Base-by-base conservation (phyloP, 2,329 filamentous ascomycete species). In the Colletotrichum zoysiae region DNA sequence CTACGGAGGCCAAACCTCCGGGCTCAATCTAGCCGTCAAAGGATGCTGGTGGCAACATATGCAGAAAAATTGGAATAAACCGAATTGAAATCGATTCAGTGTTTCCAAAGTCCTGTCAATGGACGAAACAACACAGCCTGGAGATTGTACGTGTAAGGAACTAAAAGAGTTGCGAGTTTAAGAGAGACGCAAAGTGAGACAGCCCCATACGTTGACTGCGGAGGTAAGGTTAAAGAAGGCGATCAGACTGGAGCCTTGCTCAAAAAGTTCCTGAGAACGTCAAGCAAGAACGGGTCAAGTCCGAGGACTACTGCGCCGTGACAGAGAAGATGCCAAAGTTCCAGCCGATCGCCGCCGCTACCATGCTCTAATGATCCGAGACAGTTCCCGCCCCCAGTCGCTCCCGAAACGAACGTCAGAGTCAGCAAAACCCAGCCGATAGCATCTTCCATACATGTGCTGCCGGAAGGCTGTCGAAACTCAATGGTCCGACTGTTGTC, bases 381-480 rank as follows among this genome's bases (percentile, higher is more conserved):
- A 18, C 60, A 60, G 14, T 65, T 65, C 4, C 73, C 76, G 16
- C 65, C 68, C 1, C 51, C 74, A 35, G 75, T 74, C 3, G 77
- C 78, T 5, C 79, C 80, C 0, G 78, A 78, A 23, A 82, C 79
- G 67, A 83, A 81, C 3, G 78, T 73, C 58, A 81, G 71, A 3
- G 77, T 78, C 46, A 83, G 76, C 50, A 76, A 74, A 12, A 79
- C 77, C 80, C 81, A 82, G 0, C 75, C 74, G 12, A 73, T 70
- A 3, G 77, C 81, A 8, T 82, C 79, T 18, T 76, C 79, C 16
- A 78, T 76, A 0, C 35, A 59, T 9, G 73, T 42, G 68, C 79
- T 80, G 9, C 81, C 81, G 3, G 78, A 77, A 16, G 79, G 75
- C 77, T 83, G 81, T 3, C 82, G 78, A 60, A 79, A 83, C 74